Evolutionary conservation across 2,329 filamentous ascomycete species (phyloP).

Genomic region (Sclerotinia sclerotiorum): DNA sequence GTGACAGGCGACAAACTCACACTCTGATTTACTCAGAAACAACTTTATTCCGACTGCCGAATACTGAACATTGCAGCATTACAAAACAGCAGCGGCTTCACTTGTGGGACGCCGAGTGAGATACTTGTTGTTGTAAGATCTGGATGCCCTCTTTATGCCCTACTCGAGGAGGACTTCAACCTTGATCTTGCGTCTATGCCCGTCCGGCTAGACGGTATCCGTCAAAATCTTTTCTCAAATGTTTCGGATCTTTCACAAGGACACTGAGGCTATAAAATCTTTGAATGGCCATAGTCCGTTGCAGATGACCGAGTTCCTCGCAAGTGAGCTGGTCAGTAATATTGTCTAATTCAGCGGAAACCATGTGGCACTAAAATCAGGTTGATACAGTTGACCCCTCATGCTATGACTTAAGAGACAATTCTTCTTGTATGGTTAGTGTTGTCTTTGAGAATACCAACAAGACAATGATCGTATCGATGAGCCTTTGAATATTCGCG

Average conservation of each 20-base stretch:
- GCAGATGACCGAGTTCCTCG: not conserved
- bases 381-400: not conserved
- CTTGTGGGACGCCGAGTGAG: not conserved
- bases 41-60: not conserved
- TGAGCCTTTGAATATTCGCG: too few relatives aligned
- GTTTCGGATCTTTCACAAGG: too few relatives aligned
- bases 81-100: not conserved
- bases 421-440: too few relatives aligned
- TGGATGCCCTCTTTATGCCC: not conserved
- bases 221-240: not conserved
- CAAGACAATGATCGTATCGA: too few relatives aligned
- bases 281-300: not conserved
- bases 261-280: not conserved
- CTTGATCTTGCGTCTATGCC: not conserved
- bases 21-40: not conserved
- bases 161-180: not conserved
- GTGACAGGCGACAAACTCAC: not conserved
- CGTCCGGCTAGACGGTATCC: not conserved
- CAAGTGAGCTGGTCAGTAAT: not conserved
- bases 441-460: too few relatives aligned
- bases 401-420: not conserved
- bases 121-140: not conserved
- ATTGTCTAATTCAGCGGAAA: not conserved
- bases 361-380: not conserved
- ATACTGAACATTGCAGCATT: not conserved